phyloP scores from a whole-genome alignment of 73 alveolate genomes.

The Tetrahymena borealis region DNA sequence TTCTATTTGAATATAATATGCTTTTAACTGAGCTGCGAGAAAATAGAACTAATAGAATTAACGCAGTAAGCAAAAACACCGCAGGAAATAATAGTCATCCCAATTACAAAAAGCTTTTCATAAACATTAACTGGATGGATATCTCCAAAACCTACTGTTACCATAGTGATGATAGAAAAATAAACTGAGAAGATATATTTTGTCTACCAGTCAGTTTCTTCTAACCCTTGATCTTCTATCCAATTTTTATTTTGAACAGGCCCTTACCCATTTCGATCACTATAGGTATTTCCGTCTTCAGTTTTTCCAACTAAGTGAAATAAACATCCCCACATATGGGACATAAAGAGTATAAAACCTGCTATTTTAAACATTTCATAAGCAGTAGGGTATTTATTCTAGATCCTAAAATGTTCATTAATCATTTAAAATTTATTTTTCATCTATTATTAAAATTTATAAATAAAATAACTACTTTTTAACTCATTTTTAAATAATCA shows the following conservation, averaged over 20 bases:
- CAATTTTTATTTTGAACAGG: neutral
- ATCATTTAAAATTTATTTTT: neutral
- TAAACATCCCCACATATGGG: neutral
- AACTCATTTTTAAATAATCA: neutral
- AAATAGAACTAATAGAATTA: constrained; percentile 15
- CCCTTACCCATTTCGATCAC: neutral
- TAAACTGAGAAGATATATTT: constrained; percentile 9
- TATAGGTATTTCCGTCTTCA: neutral
- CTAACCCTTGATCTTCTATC: neutral
- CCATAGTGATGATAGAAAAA: constrained; percentile 34
- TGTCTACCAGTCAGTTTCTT: neutral
- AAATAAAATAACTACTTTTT: neutral
- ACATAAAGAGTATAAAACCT: neutral
- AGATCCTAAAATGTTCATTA: neutral
- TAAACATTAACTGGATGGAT: constrained; percentile 12
- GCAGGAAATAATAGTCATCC: constrained; percentile 32
- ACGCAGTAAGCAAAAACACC: constrained; percentile 40
- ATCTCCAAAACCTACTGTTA: constrained; percentile 46
- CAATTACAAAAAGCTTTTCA: constrained; percentile 20
- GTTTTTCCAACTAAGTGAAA: neutral
- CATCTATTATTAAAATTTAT: neutral
- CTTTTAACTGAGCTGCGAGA: constrained; percentile 23
- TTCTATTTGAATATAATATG: constrained; percentile 23
- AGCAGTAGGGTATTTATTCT: neutral
- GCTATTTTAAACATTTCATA: neutral